These are phyloP conservation scores for Leucosporidium scottii DNA, from an alignment of 768 basidiomycete genomes.

Conservation along the genomic window DNA sequence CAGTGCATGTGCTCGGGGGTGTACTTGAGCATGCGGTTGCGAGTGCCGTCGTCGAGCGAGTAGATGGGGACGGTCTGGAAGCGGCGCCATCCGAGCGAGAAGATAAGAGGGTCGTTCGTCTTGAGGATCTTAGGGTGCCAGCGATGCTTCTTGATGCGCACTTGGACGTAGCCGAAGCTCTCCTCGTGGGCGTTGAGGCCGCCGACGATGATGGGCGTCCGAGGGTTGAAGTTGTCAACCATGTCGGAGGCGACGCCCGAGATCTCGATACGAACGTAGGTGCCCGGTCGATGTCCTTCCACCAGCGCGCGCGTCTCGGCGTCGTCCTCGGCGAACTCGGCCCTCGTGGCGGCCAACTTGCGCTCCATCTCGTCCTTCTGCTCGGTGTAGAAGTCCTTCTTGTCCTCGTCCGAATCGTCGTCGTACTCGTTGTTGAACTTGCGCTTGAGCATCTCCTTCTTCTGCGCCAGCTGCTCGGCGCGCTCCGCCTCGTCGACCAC, in stretches of 20 bases:
- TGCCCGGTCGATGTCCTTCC: slow-evolving; percentile 83
- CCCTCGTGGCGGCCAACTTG: slow-evolving; percentile 54
- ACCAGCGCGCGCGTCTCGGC: slow-evolving; percentile 69
- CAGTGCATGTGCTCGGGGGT: slow-evolving; percentile 99
- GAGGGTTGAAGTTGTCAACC: slow-evolving; percentile 84
- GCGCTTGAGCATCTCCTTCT: slow-evolving; percentile 84
- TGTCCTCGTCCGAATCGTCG: slow-evolving; percentile 44
- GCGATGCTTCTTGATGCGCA: slow-evolving; percentile 89
- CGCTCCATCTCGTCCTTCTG: slow-evolving; percentile 75
- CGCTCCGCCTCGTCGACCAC: slow-evolving; percentile 38
- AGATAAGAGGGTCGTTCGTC: slow-evolving; percentile 91
- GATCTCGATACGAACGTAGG: slow-evolving; percentile 89
- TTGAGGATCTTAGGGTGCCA: slow-evolving; percentile 89
- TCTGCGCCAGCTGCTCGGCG: slow-evolving; percentile 57
- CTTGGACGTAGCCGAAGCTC: slow-evolving; percentile 86
- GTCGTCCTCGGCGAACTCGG: slow-evolving; percentile 76
- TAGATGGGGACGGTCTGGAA: slow-evolving; percentile 95
- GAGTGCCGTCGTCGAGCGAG: slow-evolving; percentile 84
- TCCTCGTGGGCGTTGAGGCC: slow-evolving; percentile 85
- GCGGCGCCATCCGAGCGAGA: slow-evolving; percentile 95
- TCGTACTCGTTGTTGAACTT: slow-evolving; percentile 98
- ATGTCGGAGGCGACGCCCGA: slow-evolving; percentile 78
- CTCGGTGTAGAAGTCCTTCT: slow-evolving; percentile 80
- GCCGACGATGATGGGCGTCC: slow-evolving; percentile 83
- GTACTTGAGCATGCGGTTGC: slow-evolving; percentile 99